Conservation (phyloP, 805 yeast genomes). For the Candida palmyrensis region DNA sequence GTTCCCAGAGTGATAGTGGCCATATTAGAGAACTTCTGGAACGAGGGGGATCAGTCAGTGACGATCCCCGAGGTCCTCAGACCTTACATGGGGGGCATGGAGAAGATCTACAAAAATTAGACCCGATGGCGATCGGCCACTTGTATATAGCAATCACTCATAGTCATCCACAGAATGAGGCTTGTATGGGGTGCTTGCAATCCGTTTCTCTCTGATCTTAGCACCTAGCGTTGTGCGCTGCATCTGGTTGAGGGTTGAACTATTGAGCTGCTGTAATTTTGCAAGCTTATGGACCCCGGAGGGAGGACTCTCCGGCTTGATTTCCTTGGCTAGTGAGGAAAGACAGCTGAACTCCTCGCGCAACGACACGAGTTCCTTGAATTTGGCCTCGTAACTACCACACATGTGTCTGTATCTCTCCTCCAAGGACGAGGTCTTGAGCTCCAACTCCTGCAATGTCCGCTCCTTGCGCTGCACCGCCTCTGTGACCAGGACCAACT, state of each 20-base stretch:
- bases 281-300: conserved; percentile 7
- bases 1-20: conserved; percentile 89
- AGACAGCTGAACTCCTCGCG: conserved; percentile 18
- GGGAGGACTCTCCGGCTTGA: too few relatives aligned
- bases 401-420: conserved; percentile 16
- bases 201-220: conserved; percentile 1
- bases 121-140: background rate
- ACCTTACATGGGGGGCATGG: conserved; percentile 67
- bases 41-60: conserved; percentile 49
- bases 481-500: too few relatives aligned
- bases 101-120: conserved; percentile 16
- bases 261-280: conserved; percentile 20
- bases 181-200: conserved; percentile 4
- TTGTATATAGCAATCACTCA: conserved; percentile 4
- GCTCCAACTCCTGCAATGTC: background rate
- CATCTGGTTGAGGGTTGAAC: conserved; percentile 13
- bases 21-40: conserved; percentile 79
- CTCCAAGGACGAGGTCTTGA: conserved; percentile 8
- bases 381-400: conserved; percentile 19
- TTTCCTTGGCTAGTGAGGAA: too few relatives aligned
- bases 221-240: conserved; percentile 1
- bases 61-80: conserved; percentile 64
- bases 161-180: background rate
- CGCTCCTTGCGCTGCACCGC: too few relatives aligned
- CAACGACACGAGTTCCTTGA: conserved; percentile 15